A percentile compares a stretch with the other conserved stretches of the same genome.
Evolutionary conservation across 2,329 filamentous ascomycete species (phyloP).

Genomic region (Fusarium goolgardi): DNA sequence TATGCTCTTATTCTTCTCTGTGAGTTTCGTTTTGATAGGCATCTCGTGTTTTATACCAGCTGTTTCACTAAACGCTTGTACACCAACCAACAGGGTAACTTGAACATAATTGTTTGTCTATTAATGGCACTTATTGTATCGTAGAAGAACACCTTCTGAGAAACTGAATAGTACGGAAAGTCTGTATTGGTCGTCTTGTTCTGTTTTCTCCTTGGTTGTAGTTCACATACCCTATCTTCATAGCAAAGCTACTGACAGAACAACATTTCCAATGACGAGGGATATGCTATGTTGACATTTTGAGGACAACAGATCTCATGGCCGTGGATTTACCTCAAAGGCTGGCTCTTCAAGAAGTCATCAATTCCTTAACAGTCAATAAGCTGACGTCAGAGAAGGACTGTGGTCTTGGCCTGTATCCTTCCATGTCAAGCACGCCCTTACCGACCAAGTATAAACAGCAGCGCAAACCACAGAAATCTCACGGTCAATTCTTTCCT

Average conservation of each 20-base stretch:
- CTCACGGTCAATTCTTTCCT: not conserved
- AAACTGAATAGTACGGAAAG: not conserved
- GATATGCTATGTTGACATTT: rapidly evolving
- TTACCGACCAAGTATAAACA: constrained; percentile 2
- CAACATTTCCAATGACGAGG: rapidly evolving
- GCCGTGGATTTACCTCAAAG: rapidly evolving
- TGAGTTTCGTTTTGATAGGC: no score
- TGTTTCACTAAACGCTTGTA: not conserved
- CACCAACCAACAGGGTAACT: not conserved
- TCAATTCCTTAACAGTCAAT: rapidly evolving
- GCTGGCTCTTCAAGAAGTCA: not conserved
- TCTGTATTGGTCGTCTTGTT: rapidly evolving
- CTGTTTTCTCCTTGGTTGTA: rapidly evolving
- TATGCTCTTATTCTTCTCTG: not conserved
- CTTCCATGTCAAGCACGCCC: constrained; percentile 17
- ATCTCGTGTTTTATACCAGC: rapidly evolving
- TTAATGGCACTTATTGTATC: not conserved
- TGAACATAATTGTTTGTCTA: not conserved
- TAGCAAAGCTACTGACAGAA: not conserved
- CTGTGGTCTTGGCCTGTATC: not conserved
- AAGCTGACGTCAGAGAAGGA: constrained; percentile 8
- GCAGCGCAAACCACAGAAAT: rapidly evolving
- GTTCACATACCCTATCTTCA: not conserved
- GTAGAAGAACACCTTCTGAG: not conserved
- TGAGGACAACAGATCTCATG: rapidly evolving